A percentile compares a stretch with the other conserved stretches of the same genome.
Evolutionary conservation across 768 basidiomycete genomes (phyloP).

Genomic region (Austroboletus festivus): DNA sequence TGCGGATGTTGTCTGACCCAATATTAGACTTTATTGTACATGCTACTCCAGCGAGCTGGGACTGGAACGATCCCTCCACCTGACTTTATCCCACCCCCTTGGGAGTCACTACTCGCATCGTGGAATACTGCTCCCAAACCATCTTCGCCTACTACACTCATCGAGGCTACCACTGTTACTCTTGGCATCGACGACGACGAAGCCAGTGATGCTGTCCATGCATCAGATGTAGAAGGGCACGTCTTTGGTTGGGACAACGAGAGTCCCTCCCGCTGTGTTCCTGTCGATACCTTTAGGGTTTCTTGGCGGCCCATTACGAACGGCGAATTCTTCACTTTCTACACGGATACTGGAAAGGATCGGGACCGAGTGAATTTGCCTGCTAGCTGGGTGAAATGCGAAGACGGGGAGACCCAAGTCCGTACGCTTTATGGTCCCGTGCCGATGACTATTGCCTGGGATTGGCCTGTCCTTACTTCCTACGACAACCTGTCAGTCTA

Average conservation of each 20-base stretch:
- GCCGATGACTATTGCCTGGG: conserved; percentile 63
- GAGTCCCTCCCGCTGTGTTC: conserved; percentile 59
- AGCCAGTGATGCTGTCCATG: conserved; percentile 49
- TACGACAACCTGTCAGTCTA: conserved; percentile 78
- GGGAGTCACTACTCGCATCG: conserved; percentile 48
- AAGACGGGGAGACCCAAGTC: conserved; percentile 42
- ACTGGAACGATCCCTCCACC: conserved; percentile 76
- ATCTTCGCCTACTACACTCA: conserved; percentile 41
- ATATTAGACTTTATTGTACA: conserved; percentile 79
- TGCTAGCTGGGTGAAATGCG: conserved; percentile 23
- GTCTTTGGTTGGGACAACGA: conserved; percentile 97
- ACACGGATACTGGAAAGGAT: conserved; percentile 41
- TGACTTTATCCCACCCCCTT: conserved; percentile 71
- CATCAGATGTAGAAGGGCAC: conserved; percentile 47
- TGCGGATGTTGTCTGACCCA: conserved; percentile 2
- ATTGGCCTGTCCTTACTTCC: conserved; percentile 86
- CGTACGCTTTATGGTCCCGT: conserved; percentile 88
- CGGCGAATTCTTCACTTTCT: conserved; percentile 76
- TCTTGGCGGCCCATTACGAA: conserved; percentile 88
- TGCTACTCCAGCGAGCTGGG: conserved; percentile 83
- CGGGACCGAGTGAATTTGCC: conserved; percentile 37
- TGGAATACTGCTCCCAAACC: conserved; percentile 49
- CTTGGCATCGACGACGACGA: conserved; percentile 87
- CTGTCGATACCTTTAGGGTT: conserved; percentile 69
- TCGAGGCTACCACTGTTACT: conserved; percentile 56